phyloP scores from a whole-genome alignment of 441 rosid species.

The Arabidopsis hybrid region DNA sequence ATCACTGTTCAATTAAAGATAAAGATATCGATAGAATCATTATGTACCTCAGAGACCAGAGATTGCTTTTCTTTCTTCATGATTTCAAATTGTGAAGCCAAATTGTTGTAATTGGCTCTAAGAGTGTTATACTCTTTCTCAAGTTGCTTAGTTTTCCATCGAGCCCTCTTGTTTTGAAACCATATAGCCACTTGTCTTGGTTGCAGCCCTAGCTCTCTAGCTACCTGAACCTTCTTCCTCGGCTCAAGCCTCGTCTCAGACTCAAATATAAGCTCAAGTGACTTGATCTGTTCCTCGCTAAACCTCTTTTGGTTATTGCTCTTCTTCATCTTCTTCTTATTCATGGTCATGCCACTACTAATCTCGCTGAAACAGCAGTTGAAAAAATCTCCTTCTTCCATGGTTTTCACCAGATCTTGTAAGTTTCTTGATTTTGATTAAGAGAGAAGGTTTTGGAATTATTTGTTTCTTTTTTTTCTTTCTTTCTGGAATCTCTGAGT shows the following conservation, averaged over 20 bases:
- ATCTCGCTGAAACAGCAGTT: constrained; percentile 37
- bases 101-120: constrained; percentile 54
- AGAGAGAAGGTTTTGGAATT: constrained; percentile 27
- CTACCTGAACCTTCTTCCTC: constrained; percentile 65
- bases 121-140: constrained; percentile 65
- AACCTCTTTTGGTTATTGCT: constrained; percentile 67
- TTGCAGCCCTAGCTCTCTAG: constrained; percentile 72
- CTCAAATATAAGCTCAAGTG: constrained; percentile 73
- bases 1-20: not conserved
- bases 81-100: constrained; percentile 57
- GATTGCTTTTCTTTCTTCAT: constrained; percentile 65
- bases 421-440: constrained; percentile 51
- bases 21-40: not conserved
- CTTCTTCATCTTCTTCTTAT: constrained; percentile 53
- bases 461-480: not conserved
- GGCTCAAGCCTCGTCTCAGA: constrained; percentile 79
- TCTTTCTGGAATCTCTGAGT: constrained; percentile 30
- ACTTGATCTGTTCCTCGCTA: constrained; percentile 84
- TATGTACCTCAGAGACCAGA: constrained; percentile 58
- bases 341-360: constrained; percentile 24
- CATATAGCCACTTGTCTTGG: constrained; percentile 88
- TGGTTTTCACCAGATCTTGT: constrained; percentile 38
- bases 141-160: constrained; percentile 78
- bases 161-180: constrained; percentile 87
- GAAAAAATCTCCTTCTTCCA: constrained; percentile 44